A percentile compares a stretch with the other conserved stretches of the same genome.
Evolutionary conservation across 768 basidiomycete species (phyloP).

Genomic region (Lactarius indigo): DNA sequence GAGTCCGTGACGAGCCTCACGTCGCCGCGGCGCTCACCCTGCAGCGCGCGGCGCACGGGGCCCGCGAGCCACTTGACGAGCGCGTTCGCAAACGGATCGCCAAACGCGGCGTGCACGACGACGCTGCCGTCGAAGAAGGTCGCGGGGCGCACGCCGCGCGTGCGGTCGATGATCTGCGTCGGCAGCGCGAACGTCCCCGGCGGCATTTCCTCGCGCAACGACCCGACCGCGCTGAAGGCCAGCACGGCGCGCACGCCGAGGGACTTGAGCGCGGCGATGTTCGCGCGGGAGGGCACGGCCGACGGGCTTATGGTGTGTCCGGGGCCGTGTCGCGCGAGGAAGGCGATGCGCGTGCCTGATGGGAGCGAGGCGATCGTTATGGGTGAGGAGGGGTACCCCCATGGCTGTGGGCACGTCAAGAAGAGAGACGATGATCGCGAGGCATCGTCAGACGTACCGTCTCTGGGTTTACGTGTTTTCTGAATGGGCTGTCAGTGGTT

Average conservation of each 20-base stretch:
- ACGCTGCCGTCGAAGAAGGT: slow-evolving; percentile 83
- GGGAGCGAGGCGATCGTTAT: slow-evolving; percentile 90
- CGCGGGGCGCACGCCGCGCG: slow-evolving; percentile 86
- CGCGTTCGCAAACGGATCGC: slow-evolving; percentile 78
- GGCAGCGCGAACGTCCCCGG: slow-evolving; percentile 90
- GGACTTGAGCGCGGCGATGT: slow-evolving; percentile 92
- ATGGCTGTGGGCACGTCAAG: slow-evolving; percentile 58
- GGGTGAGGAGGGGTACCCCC: slow-evolving; percentile 88
- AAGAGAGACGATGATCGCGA: background rate
- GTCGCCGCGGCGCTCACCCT: slow-evolving; percentile 50
- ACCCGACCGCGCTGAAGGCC: slow-evolving; percentile 95
- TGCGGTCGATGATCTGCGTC: slow-evolving; percentile 92
- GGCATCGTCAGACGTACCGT: slow-evolving; percentile 48
- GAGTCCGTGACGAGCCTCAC: slow-evolving; percentile 76
- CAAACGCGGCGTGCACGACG: slow-evolving; percentile 92
- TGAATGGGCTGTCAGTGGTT: slow-evolving; percentile 33
- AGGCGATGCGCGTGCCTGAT: slow-evolving; percentile 77
- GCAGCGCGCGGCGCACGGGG: slow-evolving; percentile 61
- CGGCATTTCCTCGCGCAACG: slow-evolving; percentile 86
- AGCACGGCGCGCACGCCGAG: slow-evolving; percentile 86
- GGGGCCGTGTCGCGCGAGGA: slow-evolving; percentile 87
- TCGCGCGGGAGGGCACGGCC: slow-evolving; percentile 79
- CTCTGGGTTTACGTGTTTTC: slow-evolving; percentile 72
- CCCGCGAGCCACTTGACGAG: slow-evolving; percentile 64
- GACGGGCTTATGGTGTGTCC: slow-evolving; percentile 79